These are phyloP conservation scores for Tetrapyrgos nigripes DNA, from an alignment of 1,284 basidiomycete species.

Conservation along the genomic window DNA sequence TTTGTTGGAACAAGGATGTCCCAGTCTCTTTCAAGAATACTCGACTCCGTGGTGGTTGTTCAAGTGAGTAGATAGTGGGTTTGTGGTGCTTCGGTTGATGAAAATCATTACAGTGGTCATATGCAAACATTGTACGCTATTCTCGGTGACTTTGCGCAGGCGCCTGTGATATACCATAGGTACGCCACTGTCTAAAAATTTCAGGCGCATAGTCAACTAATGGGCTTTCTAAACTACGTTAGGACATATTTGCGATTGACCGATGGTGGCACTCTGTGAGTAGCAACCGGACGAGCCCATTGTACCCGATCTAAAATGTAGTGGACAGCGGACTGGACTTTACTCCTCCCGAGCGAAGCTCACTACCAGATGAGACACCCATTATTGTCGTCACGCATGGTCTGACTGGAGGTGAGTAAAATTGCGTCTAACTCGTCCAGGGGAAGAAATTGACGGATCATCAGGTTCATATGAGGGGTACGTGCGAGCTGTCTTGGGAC, in stretches of 20 bases:
- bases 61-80: conserved; percentile 31
- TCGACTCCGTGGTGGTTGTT: background rate
- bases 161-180: conserved; percentile 69
- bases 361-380: conserved; percentile 69
- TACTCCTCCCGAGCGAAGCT: conserved; percentile 61
- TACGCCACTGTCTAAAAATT: conserved; percentile 29
- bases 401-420: conserved; percentile 76
- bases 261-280: conserved; percentile 75
- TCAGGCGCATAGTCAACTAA: conserved; percentile 13
- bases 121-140: conserved; percentile 58
- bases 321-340: conserved; percentile 73
- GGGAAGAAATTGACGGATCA: background rate
- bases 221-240: conserved; percentile 57
- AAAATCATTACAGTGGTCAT: conserved; percentile 31
- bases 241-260: conserved; percentile 65
- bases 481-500: conserved; percentile 80
- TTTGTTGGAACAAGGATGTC: background rate
- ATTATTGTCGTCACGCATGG: conserved; percentile 89
- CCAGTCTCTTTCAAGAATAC: background rate
- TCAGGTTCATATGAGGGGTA: conserved; percentile 89
- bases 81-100: conserved; percentile 30
- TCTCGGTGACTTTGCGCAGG: conserved; percentile 61
- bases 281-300: background rate
- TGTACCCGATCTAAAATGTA: background rate
- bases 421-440: background rate